Evolutionary conservation across 495 filamentous ascomycete species (phyloP), one percentile per base, ranked within the genome.

Genomic region (Usnea hakonensis): DNA sequence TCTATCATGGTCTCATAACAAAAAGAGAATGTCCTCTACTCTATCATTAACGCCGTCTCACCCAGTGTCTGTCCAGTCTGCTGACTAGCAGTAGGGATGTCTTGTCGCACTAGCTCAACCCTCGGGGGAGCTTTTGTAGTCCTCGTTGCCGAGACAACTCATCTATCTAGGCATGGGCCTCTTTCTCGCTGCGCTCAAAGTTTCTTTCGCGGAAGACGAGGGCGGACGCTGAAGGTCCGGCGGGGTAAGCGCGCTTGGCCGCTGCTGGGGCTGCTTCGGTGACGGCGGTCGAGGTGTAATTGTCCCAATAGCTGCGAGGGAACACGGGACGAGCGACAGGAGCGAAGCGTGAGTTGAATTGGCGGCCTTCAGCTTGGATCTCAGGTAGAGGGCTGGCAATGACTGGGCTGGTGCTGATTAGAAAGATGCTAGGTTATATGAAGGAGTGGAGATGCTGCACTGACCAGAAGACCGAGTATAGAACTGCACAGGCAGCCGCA

Each of bases 321-420:
- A 63, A 66, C 37, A 60, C 48, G 14, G 64, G 64, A 33, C 61
- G 64, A 23, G 61, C 64, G 30, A 57, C 32, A 37, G 64, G 60
- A 7, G 55, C 64, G 37, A 66, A 66, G 55, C 64, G 64, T 55
- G 64, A 66, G 38, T 30, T 40, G 30, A 65, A 48, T 21, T 53
- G 52, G 17, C 63, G 63, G 28, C 63, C 63, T 57, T 65, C 55
- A 5, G 61, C 63, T 52, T 65, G 61, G 28, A 65, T 65, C 40
- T 56, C 58, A 35, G 63, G 63, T 23, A 62, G 52, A 48, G 63
- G 63, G 17, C 46, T 33, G 44, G 38, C 33, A 54, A 57, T 26
- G 28, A 40, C 48, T 17, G 63, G 63, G 32, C 63, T 65, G 48
- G 50, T 41, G 43, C 13, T 58, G 32, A 28, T 41, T 26, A 41